Percentiles rank a stretch among this genome's conserved stretches.
Conservation (phyloP, 441 rosid genomes). For the Gossypium armourianum region DNA sequence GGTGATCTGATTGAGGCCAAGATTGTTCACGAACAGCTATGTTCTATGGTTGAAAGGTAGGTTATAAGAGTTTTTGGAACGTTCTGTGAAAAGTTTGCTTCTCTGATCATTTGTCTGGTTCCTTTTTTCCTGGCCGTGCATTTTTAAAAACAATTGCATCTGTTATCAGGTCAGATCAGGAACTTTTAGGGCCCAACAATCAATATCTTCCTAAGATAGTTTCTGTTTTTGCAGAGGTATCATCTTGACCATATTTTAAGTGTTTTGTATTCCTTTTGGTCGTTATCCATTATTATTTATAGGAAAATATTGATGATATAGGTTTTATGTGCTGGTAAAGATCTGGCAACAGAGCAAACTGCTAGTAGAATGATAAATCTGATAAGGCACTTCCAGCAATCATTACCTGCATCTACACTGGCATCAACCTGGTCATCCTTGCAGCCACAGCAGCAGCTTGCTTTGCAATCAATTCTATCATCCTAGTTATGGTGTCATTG, state of each 20-base stretch:
- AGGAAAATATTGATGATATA: constrained; percentile 14
- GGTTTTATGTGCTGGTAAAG: constrained; percentile 34
- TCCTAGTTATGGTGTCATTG: constrained; percentile 18
- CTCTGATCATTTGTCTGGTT: background rate
- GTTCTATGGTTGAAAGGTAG: constrained; percentile 55
- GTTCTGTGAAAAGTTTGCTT: background rate
- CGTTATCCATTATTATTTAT: background rate
- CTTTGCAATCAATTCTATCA: constrained; percentile 39
- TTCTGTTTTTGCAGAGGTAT: constrained; percentile 45
- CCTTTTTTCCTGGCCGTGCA: background rate
- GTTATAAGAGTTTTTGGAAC: background rate
- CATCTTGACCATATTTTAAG: background rate
- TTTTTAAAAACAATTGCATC: constrained; percentile 4
- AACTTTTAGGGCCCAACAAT: constrained; percentile 36
- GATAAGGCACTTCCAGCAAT: constrained; percentile 42
- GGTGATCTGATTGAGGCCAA: constrained; percentile 49
- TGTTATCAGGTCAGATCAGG: constrained; percentile 37
- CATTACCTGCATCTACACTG: constrained; percentile 37
- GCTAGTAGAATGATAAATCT: constrained; percentile 37
- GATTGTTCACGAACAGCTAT: constrained; percentile 52
- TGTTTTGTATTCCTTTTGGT: background rate
- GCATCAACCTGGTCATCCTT: constrained; percentile 48
- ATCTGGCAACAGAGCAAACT: constrained; percentile 44
- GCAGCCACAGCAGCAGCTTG: constrained; percentile 45
- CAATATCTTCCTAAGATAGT: constrained; percentile 45